These are phyloP conservation scores for Dioszegia aurantiaca DNA, from an alignment of 768 basidiomycete genomes.

Conservation along the genomic window DNA sequence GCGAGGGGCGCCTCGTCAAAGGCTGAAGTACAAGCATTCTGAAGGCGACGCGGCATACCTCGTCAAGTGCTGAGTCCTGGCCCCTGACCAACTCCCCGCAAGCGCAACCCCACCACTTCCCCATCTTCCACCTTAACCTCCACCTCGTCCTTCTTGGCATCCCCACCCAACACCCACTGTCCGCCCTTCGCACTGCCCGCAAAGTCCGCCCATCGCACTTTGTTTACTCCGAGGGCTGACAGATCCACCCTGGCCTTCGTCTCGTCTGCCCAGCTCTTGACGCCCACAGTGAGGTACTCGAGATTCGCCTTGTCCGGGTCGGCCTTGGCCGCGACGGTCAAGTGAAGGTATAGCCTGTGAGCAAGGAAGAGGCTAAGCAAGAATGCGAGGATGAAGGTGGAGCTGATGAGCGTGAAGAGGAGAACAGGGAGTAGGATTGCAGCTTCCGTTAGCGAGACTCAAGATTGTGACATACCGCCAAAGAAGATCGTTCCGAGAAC, in stretches of 20 bases:
- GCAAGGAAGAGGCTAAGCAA: conserved; percentile 40
- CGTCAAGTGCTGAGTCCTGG: neutral
- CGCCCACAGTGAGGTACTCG: conserved; percentile 21
- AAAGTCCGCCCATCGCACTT: conserved; percentile 5
- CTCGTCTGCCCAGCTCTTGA: conserved; percentile 32
- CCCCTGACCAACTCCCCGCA: neutral
- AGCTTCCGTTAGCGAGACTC: conserved; percentile 15
- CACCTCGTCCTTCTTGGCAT: neutral
- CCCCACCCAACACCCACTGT: neutral
- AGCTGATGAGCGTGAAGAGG: conserved; percentile 30
- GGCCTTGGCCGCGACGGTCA: conserved; percentile 13
- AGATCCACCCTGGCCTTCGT: conserved; percentile 23
- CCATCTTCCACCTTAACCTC: neutral
- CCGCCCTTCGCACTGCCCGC: conserved; percentile 1
- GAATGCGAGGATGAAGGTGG: conserved; percentile 24
- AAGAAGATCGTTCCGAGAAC: conserved; percentile 27
- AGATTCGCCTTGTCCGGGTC: neutral
- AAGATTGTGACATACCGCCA: conserved; percentile 19
- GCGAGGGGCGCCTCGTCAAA: too few relatives aligned
- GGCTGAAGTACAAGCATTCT: too few relatives aligned
- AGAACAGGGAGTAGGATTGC: conserved; percentile 37
- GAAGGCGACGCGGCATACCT: neutral
- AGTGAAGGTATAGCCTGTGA: conserved; percentile 40
- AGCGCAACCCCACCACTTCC: neutral
- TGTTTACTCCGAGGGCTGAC: neutral